Base-by-base conservation (phyloP, 441 rosid genomes). In the Mallotus repandus region DNA sequence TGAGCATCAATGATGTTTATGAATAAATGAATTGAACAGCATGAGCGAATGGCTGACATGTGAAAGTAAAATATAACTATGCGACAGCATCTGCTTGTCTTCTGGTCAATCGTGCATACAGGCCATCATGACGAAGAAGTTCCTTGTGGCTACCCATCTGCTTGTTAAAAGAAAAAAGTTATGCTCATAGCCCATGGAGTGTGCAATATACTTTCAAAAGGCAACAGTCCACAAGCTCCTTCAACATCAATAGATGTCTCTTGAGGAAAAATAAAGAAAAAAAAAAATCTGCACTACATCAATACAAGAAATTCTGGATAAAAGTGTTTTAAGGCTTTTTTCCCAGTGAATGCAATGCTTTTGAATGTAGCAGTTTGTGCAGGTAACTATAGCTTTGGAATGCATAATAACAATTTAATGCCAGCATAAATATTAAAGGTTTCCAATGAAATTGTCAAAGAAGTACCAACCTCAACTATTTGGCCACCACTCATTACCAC, bases 101-200 rank as follows among this genome's bases (percentile, higher is more conserved):
- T 81, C 86, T 92, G 2, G 89, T 88, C 85, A 92, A 82, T 77
- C 84, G 85, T 6, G 98, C 93, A 72, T 95, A 95, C 19, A 92
- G 74, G 62, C 98, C 98, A 71, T 86, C 93, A 76, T 85, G 83
- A 54, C 63, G 81, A 72, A 94, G 85, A 69, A 92, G 94, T 81
- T 92, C 99, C 60, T 71, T 74, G 83, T 92, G 98, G 77, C 74
- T 89, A 11, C 98, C 99, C 89, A 75, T 88, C 99, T 92, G 84
- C 64, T 63, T 63, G 69, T 35, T 53, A 18, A 50, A 72, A 62
- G 21, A 52, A 41, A 14, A 74, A 59, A 21, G 48, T 59, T 46
- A 67, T 13, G 45, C 0, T 5, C 14, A 62, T 32, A n/a, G 67
- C n/a, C 8, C n/a, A 10, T 8, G 4, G 13, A 12, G 12, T 15